phyloP scores from a whole-genome alignment of 2,329 filamentous ascomycete genomes.

The Colletotrichum lini region DNA sequence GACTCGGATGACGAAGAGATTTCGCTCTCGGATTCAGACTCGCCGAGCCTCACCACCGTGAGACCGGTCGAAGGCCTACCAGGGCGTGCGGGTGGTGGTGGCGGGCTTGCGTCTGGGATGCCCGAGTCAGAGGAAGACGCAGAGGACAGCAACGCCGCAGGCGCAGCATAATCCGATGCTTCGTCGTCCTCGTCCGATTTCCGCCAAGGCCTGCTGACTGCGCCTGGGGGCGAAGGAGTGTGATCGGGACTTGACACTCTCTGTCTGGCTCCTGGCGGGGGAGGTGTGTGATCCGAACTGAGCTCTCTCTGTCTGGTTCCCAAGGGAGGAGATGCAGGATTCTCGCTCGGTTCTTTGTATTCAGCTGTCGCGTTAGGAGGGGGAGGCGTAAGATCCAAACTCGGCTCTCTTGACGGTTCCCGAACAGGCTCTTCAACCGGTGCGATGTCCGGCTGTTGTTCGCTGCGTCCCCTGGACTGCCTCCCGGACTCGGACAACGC shows the following conservation, averaged over 20 bases:
- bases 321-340: conserved; percentile 21
- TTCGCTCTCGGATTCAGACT: conserved; percentile 39
- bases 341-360: conserved; percentile 15
- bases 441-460: conserved; percentile 1
- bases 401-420: conserved; percentile 10
- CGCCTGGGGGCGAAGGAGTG: conserved; percentile 16
- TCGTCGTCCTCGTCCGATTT: conserved; percentile 13
- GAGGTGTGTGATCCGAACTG: conserved; percentile 26
- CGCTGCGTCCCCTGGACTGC: neutral
- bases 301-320: neutral
- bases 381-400: conserved; percentile 27
- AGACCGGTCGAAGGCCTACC: conserved; percentile 20
- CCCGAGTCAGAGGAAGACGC: conserved; percentile 31
- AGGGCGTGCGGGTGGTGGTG: conserved; percentile 20
- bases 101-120: conserved; percentile 29
- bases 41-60: conserved; percentile 40
- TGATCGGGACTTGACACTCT: conserved; percentile 23
- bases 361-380: neutral
- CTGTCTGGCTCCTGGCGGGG: neutral
- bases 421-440: neutral
- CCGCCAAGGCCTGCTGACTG: conserved; percentile 5
- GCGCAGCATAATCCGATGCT: conserved; percentile 17
- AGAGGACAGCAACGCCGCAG: conserved; percentile 9
- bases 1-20: conserved; percentile 32
- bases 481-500: conserved; percentile 8